A percentile compares a stretch with the other conserved stretches of the same genome.
These are phyloP conservation scores for Eucalyptus caleyi DNA, from an alignment of 345 rosid species.

Conservation along the genomic window DNA sequence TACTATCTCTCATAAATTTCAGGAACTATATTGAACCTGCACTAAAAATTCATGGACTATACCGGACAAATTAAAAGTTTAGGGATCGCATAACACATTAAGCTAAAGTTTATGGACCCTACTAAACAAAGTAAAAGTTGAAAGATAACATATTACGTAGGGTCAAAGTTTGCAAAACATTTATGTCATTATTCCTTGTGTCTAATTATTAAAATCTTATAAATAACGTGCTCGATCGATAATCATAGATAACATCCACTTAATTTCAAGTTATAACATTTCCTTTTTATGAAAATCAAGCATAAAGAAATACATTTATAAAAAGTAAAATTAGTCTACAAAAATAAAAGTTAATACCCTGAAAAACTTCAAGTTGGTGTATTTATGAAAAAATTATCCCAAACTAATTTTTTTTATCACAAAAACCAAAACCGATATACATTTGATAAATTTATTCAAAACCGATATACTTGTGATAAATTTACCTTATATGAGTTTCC, in stretches of 20 bases:
- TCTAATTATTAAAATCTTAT: background rate
- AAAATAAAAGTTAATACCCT: fast-evolving
- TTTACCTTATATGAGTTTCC: too few species aligned
- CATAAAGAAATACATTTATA: background rate
- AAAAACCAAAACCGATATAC: fast-evolving
- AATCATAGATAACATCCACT: background rate
- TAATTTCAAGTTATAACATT: background rate
- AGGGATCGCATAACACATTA: fast-evolving
- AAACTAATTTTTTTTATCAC: too few species aligned
- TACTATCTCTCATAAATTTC: background rate
- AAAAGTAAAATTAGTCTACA: background rate
- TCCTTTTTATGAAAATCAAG: background rate
- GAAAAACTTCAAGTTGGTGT: fast-evolving
- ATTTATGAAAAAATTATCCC: fast-evolving
- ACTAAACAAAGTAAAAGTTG: fast-evolving
- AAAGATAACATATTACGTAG: background rate
- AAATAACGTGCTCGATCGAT: background rate
- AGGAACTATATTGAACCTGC: fast-evolving
- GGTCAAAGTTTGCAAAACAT: background rate
- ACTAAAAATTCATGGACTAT: fast-evolving
- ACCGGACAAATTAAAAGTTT: fast-evolving
- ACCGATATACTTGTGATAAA: fast-evolving
- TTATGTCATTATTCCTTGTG: background rate
- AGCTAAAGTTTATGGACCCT: background rate
- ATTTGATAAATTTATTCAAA: too few species aligned